Evolutionary conservation across 805 yeast species (phyloP), one percentile per base, ranked within the genome.

Genomic region (Myxozyma geophila): DNA sequence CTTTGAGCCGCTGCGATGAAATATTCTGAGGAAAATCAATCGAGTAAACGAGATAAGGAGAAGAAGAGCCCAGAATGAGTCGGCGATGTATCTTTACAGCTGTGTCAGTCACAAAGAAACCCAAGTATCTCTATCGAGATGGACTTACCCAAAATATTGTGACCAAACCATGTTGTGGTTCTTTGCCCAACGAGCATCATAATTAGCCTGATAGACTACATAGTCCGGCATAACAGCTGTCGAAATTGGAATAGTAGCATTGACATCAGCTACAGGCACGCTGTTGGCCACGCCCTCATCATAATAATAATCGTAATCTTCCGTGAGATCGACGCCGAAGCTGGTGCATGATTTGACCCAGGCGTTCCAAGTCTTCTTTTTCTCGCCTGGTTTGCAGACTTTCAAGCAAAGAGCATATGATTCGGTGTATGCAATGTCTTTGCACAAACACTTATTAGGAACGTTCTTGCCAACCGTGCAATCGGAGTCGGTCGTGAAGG

Each of bases 51-150:
- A 54, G 28, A 58, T 13, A 19, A 64, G 12, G 1, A 53, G 17
- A n/a, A 64, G n/a, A 7, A 64, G 37, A n/a, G 35, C 63, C 68
- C 68, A 64, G 53, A 44, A 40, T 7, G 61, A 57, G 58, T 64
- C 58, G 47, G 62, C 53, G 23, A 64, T 55, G 50, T 62, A 48
- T 21, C 67, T 63, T 10, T 7, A 15, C 2, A 6, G 7, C n/a
- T 37, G 19, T 44, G 12, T 28, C 28, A 13, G 19, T 19, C 12
- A 0, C 4, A 17, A 13, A 10, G 4, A 3, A n/a, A n/a, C n/a
- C 4, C 28, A 19, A 7, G 35, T 2, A 17, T 8, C 23, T 10
- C 5, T 15, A 21, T 7, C 23, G 7, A 19, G 15, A 7, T 2
- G 7, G n/a, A 19, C 67, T 19, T 37, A 63, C 64, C 66, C 66